A percentile compares a stretch with the other conserved stretches of the same genome.
Conservation (phyloP, 2,329 filamentous ascomycete genomes). For the Rutstroemia sydowiana region DNA sequence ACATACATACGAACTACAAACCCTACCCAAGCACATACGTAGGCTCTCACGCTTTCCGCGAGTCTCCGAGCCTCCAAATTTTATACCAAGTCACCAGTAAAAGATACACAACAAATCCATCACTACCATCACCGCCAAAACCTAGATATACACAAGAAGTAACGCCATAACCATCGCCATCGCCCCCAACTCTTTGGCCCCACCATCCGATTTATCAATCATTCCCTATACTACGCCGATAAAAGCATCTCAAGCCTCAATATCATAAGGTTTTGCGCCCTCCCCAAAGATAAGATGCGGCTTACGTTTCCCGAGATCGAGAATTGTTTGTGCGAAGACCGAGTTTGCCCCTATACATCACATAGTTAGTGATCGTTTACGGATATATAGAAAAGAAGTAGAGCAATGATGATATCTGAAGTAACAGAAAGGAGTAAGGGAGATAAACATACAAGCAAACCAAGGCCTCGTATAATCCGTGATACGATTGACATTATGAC, state of each 20-base stretch:
- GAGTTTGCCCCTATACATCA: slow-evolving; percentile 68
- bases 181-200: too few relatives aligned
- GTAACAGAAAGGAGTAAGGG: too few relatives aligned
- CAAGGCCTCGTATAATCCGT: slow-evolving; percentile 74
- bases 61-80: too few relatives aligned
- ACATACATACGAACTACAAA: too few relatives aligned
- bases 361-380: not conserved
- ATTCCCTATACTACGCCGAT: not conserved
- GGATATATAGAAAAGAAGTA: not conserved
- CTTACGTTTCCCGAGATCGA: slow-evolving; percentile 83
- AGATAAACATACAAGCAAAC: slow-evolving; percentile 65
- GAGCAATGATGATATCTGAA: not conserved
- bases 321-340: slow-evolving; percentile 85
- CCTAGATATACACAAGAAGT: too few relatives aligned
- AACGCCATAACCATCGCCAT: too few relatives aligned
- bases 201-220: not conserved
- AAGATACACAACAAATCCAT: too few relatives aligned
- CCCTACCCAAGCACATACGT: too few relatives aligned
- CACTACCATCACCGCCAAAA: too few relatives aligned
- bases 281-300: slow-evolving; percentile 77
- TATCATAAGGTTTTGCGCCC: slow-evolving; percentile 50
- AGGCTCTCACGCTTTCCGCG: too few relatives aligned
- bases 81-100: too few relatives aligned
- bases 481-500: slow-evolving; percentile 69
- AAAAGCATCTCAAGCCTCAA: slow-evolving; percentile 19